These are phyloP conservation scores for Rhodotorula sp. DNA, from an alignment of 1,284 basidiomycete species.

Conservation along the genomic window DNA sequence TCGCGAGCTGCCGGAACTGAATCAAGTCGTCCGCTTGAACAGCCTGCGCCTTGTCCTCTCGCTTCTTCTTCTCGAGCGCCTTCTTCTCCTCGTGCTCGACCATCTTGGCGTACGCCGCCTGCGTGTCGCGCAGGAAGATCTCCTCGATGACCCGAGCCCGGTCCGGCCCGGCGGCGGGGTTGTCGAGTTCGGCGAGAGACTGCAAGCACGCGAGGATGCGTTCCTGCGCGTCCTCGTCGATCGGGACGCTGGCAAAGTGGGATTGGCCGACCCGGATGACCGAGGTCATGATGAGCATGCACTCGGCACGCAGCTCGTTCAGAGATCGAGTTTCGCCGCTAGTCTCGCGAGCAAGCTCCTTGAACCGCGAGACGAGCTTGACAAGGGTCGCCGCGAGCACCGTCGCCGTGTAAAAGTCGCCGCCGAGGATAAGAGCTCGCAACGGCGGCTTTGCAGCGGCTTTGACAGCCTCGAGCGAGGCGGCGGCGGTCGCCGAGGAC, in stretches of 20 bases:
- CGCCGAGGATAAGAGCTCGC: slow-evolving; percentile 82
- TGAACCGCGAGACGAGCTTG: slow-evolving; percentile 85
- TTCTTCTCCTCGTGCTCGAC: slow-evolving; percentile 89
- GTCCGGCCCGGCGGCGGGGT: slow-evolving; percentile 11
- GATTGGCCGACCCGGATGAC: slow-evolving; percentile 96
- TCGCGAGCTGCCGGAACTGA: slow-evolving; percentile 89
- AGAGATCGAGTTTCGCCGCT: slow-evolving; percentile 58
- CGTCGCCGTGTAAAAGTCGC: slow-evolving; percentile 95
- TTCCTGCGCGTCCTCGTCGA: slow-evolving; percentile 97
- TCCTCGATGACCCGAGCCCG: slow-evolving; percentile 60
- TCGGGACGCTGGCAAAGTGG: slow-evolving; percentile 86
- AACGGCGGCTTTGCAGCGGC: slow-evolving; percentile 86
- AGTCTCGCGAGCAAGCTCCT: slow-evolving; percentile 56
- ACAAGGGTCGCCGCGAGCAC: slow-evolving; percentile 86
- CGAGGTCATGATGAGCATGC: slow-evolving; percentile 98
- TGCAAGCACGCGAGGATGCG: slow-evolving; percentile 96
- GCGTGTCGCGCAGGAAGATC: slow-evolving; percentile 90
- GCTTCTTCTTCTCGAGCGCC: slow-evolving; percentile 78
- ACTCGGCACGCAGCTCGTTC: slow-evolving; percentile 84
- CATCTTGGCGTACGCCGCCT: slow-evolving; percentile 92
- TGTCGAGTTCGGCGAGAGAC: slow-evolving; percentile 62
- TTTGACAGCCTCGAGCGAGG: slow-evolving; percentile 75
- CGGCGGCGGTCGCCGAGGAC: slow-evolving; percentile 59
- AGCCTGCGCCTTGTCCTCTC: slow-evolving; percentile 68
- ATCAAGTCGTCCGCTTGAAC: slow-evolving; percentile 93